Evolutionary conservation across 2,329 filamentous ascomycete genomes (phyloP).

Genomic region (Colletotrichum sp.): DNA sequence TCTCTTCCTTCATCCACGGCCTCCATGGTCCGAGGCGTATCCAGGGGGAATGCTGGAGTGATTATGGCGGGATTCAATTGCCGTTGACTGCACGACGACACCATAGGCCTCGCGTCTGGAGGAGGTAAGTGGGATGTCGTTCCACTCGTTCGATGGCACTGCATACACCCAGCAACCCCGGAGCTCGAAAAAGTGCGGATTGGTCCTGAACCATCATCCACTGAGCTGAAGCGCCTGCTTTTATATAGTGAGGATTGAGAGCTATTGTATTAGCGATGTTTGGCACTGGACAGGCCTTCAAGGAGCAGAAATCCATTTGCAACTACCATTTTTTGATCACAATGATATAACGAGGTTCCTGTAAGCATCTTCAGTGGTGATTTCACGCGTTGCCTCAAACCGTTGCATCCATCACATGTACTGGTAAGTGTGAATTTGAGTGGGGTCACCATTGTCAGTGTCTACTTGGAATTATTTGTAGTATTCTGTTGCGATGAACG

Average conservation of each 20-base stretch:
- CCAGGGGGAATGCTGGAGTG: accelerated
- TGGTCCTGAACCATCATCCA: background rate
- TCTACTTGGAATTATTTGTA: accelerated
- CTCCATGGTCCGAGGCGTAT: background rate
- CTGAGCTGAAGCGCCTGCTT: accelerated
- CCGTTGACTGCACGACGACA: background rate
- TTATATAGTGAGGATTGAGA: background rate
- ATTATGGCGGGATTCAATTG: background rate
- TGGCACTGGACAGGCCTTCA: too few species aligned
- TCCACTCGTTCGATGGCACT: too few species aligned
- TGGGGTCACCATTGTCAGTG: background rate
- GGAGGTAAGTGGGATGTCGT: too few species aligned
- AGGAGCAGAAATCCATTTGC: too few species aligned
- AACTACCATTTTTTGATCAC: too few species aligned
- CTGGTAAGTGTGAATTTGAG: background rate
- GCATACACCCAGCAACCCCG: too few species aligned
- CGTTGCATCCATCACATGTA: background rate
- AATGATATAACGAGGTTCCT: background rate
- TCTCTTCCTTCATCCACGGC: background rate
- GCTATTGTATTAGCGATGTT: too few species aligned
- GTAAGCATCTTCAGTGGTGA: background rate
- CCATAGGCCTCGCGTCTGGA: too few species aligned
- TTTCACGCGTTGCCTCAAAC: too few species aligned
- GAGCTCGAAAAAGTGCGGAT: background rate
- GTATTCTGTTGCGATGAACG: background rate